Evolutionary conservation across 805 yeast genomes (phyloP).

Genomic region (Kuraishia ogatae): DNA sequence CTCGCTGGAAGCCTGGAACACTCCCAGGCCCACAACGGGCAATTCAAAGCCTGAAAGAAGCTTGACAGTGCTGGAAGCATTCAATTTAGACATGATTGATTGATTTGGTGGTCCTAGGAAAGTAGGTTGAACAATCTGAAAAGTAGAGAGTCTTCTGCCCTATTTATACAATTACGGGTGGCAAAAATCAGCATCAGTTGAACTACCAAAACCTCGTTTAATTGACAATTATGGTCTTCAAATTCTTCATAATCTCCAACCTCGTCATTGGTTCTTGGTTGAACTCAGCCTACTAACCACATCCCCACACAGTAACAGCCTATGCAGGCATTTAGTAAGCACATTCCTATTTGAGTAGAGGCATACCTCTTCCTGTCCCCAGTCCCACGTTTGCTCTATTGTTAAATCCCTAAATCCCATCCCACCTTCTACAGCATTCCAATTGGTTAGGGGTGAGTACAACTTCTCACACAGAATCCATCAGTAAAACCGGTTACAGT

Average conservation of each 20-base stretch:
- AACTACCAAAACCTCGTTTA: too few relatives aligned
- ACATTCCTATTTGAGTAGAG: neutral
- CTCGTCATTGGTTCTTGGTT: too few relatives aligned
- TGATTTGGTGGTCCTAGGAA: neutral
- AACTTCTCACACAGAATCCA: too few relatives aligned
- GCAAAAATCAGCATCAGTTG: neutral
- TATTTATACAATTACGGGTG: neutral
- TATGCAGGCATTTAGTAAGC: neutral
- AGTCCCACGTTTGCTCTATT: too few relatives aligned
- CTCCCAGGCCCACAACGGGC: slow-evolving; percentile 48
- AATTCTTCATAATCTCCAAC: too few relatives aligned
- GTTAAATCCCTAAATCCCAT: neutral
- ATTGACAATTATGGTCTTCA: too few relatives aligned
- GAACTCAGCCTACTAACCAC: neutral
- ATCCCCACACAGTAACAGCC: neutral
- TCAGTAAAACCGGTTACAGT: neutral
- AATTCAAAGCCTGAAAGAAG: slow-evolving; percentile 40
- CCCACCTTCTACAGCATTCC: too few relatives aligned
- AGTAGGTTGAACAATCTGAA: neutral
- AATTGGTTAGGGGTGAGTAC: neutral
- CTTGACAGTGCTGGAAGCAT: slow-evolving; percentile 13
- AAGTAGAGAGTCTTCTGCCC: neutral
- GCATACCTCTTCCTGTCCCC: neutral
- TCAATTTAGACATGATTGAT: neutral
- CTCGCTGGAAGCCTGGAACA: slow-evolving; percentile 29